Conservation (phyloP, 441 rosid genomes). For the Geranium incanum region DNA sequence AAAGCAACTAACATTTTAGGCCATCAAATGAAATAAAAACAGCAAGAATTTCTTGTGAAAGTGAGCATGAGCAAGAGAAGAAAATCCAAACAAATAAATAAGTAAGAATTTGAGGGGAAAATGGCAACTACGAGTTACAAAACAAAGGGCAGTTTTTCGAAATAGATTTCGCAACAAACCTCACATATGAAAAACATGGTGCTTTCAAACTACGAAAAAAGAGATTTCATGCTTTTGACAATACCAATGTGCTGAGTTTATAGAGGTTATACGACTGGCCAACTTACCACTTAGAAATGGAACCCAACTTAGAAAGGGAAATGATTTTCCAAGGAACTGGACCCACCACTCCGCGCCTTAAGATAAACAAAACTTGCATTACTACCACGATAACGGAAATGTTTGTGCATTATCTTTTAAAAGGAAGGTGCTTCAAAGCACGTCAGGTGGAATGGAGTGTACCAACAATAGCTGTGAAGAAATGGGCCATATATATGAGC, state of each 20-base stretch:
- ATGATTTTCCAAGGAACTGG: conserved; percentile 53
- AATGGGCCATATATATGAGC: conserved; percentile 62
- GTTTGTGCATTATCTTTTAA: neutral
- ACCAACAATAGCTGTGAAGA: conserved; percentile 79
- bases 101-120: neutral
- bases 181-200: neutral
- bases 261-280: neutral
- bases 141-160: neutral
- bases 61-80: neutral
- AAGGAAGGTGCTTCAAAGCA: neutral
- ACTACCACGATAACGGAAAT: conserved; percentile 10
- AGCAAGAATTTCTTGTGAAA: neutral
- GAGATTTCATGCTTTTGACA: neutral
- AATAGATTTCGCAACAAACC: neutral
- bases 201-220: neutral
- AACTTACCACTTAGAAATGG: conserved; percentile 60
- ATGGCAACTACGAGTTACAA: neutral
- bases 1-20: neutral
- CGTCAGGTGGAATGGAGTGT: conserved; percentile 22
- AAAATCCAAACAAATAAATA: neutral
- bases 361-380: conserved; percentile 12
- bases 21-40: neutral
- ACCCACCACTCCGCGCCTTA: conserved; percentile 95
- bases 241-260: neutral
- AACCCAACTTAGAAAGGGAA: conserved; percentile 76